Percentiles rank a stretch among this genome's conserved stretches.
These are phyloP conservation scores for Penicillium griseofulvum DNA, from an alignment of 2,329 filamentous ascomycete species.

Conservation along the genomic window DNA sequence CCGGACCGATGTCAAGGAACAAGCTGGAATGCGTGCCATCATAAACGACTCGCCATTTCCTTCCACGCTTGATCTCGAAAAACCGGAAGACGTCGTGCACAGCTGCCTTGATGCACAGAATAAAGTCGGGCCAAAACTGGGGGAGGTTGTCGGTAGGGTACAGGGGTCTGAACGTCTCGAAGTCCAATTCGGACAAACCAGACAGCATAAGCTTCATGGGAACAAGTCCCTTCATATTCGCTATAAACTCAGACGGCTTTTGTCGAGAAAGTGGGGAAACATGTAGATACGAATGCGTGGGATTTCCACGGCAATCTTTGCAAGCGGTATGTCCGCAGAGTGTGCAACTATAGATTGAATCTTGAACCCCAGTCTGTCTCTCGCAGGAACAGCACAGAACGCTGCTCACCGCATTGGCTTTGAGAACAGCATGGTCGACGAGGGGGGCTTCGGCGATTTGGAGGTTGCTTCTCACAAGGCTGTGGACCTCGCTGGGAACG, in stretches of 20 bases:
- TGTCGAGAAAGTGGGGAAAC: slow-evolving; percentile 30
- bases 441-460: slow-evolving; percentile 2
- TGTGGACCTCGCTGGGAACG: slow-evolving; percentile 10
- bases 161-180: slow-evolving; percentile 19
- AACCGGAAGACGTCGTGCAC: slow-evolving; percentile 30
- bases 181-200: slow-evolving; percentile 27
- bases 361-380: slow-evolving; percentile 41
- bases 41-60: slow-evolving; percentile 34
- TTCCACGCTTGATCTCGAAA: slow-evolving; percentile 29
- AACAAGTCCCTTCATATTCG: slow-evolving; percentile 41
- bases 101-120: slow-evolving; percentile 27
- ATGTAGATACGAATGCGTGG: slow-evolving; percentile 47
- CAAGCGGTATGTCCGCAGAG: slow-evolving; percentile 58
- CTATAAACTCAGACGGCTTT: slow-evolving; percentile 46
- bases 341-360: slow-evolving; percentile 48
- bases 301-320: slow-evolving; percentile 54
- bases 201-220: slow-evolving; percentile 43
- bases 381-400: slow-evolving; percentile 59
- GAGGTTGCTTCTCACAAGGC: slow-evolving; percentile 16
- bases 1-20: slow-evolving; percentile 26
- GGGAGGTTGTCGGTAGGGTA: slow-evolving; percentile 12
- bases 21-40: slow-evolving; percentile 26
- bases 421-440: slow-evolving; percentile 18
- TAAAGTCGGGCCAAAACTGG: slow-evolving; percentile 35
- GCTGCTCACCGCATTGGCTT: slow-evolving; percentile 31